These are phyloP conservation scores for Salix arbutifolia DNA, from an alignment of 345 rosid genomes.

Conservation along the genomic window DNA sequence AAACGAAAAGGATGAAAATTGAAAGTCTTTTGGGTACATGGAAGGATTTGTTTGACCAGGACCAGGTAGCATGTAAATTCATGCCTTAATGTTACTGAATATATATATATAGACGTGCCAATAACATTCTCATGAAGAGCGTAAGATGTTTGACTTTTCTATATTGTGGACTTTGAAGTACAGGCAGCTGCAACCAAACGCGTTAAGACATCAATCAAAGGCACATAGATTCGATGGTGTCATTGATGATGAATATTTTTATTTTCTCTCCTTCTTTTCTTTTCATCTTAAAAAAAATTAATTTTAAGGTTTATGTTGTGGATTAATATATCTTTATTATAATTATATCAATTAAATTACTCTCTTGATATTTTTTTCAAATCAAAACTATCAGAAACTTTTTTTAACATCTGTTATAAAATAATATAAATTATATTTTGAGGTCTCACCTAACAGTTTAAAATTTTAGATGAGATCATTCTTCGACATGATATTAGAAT, in stretches of 20 bases:
- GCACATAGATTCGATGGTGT: background rate
- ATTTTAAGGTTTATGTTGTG: too few relatives aligned
- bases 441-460: rapidly evolving
- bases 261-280: too few relatives aligned
- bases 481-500: rapidly evolving
- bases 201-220: background rate
- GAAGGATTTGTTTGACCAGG: background rate
- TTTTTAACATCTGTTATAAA: too few relatives aligned
- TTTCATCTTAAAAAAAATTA: too few relatives aligned
- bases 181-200: background rate
- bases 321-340: too few relatives aligned
- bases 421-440: too few relatives aligned
- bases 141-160: background rate
- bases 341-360: too few relatives aligned
- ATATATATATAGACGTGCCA: background rate
- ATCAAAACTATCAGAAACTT: too few relatives aligned
- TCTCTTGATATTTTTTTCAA: too few relatives aligned
- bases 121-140: background rate
- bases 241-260: background rate
- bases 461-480: rapidly evolving
- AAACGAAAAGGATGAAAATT: background rate
- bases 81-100: background rate
- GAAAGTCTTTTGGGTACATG: too few relatives aligned
- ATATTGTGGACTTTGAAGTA: background rate
- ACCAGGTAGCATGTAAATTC: background rate